Evolutionary conservation across 148 eudicot genomes (phyloP), one percentile per base, ranked within the genome.

Genomic region (Oxyria digyna): DNA sequence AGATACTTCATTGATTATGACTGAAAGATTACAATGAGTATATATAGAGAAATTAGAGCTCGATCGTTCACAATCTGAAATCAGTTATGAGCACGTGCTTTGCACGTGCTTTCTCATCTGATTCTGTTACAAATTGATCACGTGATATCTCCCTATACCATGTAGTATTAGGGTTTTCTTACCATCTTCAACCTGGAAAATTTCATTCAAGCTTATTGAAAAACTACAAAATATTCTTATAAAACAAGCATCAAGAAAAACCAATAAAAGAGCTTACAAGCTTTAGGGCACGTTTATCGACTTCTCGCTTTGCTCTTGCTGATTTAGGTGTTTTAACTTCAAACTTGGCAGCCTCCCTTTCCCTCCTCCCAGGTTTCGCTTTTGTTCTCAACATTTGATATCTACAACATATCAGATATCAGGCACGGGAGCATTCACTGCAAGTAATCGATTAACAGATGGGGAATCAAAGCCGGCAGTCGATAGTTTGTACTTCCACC

Each of bases 101-200:
- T n/a, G n/a, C n/a, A n/a, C n/a, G n/a, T n/a, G n/a, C n/a, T n/a
- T n/a, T n/a, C n/a, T n/a, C n/a, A n/a, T n/a, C n/a, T n/a, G n/a
- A n/a, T n/a, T n/a, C n/a, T n/a, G n/a, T n/a, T n/a, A n/a, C n/a
- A n/a, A n/a, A n/a, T n/a, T n/a, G n/a, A n/a, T n/a, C n/a, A n/a
- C n/a, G n/a, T n/a, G n/a, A n/a, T n/a, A n/a, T n/a, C n/a, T n/a
- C n/a, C n/a, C n/a, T n/a, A n/a, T n/a, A n/a, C n/a, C n/a, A 37
- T 88, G 93, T 35, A 95, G 83, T 71, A 95, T 76, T 42, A 95
- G 74, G 2, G 96, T 87, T 76, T 90, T 95, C 85, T 90, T 95
- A 78, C 86, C 91, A 67, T 68, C 77, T 71, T 91, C 99, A 65
- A 88, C 87, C 99, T 95, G 78, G 64, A 23, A 71, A 66, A 23